phyloP scores from a whole-genome alignment of 2,329 filamentous ascomycete species.

The Sporothrix phasma region DNA sequence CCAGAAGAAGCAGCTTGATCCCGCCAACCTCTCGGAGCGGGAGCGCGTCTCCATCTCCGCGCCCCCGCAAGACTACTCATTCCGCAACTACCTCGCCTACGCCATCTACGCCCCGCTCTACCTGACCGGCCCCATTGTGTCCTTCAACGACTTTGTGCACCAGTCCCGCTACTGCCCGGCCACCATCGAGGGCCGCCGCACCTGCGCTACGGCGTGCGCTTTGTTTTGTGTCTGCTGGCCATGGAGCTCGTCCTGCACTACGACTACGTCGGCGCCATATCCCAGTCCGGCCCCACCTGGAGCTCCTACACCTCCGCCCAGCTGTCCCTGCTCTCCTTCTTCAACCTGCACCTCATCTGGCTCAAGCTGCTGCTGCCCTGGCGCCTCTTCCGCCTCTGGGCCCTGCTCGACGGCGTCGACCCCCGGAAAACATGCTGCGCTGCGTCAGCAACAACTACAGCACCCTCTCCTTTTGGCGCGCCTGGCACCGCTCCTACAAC shows the following conservation, averaged over 20 bases:
- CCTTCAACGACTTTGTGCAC: constrained; percentile 95
- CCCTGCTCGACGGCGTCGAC: constrained; percentile 80
- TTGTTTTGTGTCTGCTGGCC: constrained; percentile 65
- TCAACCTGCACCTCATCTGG: constrained; percentile 97
- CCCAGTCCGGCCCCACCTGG: constrained; percentile 72
- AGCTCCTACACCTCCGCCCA: constrained; percentile 74
- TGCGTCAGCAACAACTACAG: constrained; percentile 95
- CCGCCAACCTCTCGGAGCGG: constrained; percentile 72
- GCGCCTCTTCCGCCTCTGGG: constrained; percentile 98
- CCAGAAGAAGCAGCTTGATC: constrained; percentile 96
- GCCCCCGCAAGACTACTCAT: constrained; percentile 57
- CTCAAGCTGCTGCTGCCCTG: constrained; percentile 92
- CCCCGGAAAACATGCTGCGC: constrained; percentile 97
- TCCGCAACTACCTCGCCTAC: constrained; percentile 85
- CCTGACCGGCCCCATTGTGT: constrained; percentile 83
- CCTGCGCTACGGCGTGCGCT: constrained; percentile 75
- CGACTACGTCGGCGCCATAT: constrained; percentile 89
- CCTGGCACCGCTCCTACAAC: constrained; percentile 93
- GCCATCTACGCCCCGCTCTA: constrained; percentile 87
- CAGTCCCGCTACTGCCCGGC: constrained; percentile 66
- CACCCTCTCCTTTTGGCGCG: constrained; percentile 84
- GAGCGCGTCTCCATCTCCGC: constrained; percentile 76
- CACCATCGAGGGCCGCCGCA: constrained; percentile 61
- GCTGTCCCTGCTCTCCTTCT: constrained; percentile 81
- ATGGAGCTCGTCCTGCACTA: constrained; percentile 92